Percentiles rank a stretch among this genome's conserved stretches.
Evolutionary conservation across 208 protist genomes (phyloP).

Genomic region (Phytomonas francai): DNA sequence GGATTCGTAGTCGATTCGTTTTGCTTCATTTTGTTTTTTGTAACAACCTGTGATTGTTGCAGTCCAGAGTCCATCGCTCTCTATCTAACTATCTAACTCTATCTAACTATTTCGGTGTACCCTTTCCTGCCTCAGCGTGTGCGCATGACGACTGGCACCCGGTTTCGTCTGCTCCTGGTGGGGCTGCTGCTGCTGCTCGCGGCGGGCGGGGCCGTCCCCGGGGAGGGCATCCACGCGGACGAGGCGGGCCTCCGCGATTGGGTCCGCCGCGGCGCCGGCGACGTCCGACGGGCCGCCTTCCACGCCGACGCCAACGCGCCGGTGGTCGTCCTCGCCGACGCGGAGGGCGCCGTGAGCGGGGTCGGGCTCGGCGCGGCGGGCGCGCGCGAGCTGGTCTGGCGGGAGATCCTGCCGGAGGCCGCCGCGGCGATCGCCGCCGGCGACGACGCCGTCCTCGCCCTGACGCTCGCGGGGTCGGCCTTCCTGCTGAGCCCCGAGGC

Average conservation of each 20-base stretch:
- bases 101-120: no score
- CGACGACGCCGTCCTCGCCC: conserved; percentile 25
- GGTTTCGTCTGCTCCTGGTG: conserved; percentile 5
- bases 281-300: conserved; percentile 55
- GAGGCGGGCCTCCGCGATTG: conserved; percentile 82
- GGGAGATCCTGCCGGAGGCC: conserved; percentile 34
- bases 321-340: conserved; percentile 40
- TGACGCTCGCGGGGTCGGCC: conserved; percentile 33
- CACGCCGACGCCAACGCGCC: conserved; percentile 22
- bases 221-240: conserved; percentile 75
- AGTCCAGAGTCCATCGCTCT: no score
- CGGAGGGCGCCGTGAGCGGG: conserved; percentile 71
- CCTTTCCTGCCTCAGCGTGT: background rate
- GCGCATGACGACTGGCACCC: background rate
- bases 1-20: background rate
- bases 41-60: no score
- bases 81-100: no score
- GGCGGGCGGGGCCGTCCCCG: conserved; percentile 10
- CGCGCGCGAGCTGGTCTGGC: conserved; percentile 44
- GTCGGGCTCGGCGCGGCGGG: conserved; percentile 23
- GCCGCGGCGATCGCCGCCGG: conserved; percentile 46
- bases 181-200: conserved; percentile 7
- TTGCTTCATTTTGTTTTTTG: background rate
- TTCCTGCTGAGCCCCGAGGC: conserved; percentile 37
- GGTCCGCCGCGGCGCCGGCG: conserved; percentile 61